A percentile compares a stretch with the other conserved stretches of the same genome.
These are phyloP conservation scores for Apostasia ramifera DNA, from an alignment of 106 monocot genomes.

Conservation along the genomic window DNA sequence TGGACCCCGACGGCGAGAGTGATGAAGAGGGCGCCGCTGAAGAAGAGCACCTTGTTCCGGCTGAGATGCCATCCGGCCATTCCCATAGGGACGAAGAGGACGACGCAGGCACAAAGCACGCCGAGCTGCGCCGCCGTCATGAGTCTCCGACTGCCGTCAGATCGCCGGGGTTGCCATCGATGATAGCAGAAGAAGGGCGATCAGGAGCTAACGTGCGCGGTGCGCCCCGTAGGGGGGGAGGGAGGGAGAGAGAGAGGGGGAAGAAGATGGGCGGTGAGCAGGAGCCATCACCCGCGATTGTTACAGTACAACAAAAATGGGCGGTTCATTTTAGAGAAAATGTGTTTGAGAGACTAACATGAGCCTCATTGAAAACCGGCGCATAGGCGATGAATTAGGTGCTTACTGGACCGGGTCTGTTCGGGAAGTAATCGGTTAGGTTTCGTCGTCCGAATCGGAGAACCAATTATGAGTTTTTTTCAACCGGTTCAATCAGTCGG, in stretches of 20 bases:
- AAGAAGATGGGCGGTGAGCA: not conserved
- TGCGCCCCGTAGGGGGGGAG: not conserved
- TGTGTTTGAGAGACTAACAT: no score
- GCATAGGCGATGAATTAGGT: no score
- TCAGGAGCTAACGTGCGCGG: not conserved
- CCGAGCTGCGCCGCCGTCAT: constrained; percentile 47
- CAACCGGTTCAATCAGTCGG: no score
- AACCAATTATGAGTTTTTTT: no score
- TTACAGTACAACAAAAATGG: not conserved
- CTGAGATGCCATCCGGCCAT: constrained; percentile 70
- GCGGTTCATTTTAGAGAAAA: no score
- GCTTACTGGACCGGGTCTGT: no score
- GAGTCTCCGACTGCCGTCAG: not conserved
- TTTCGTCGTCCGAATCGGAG: no score
- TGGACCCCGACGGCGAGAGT: constrained; percentile 68
- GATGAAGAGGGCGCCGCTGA: constrained; percentile 69
- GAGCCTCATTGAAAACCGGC: no score
- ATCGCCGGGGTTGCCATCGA: not conserved
- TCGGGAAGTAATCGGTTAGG: no score
- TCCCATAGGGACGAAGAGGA: constrained; percentile 73
- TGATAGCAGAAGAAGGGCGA: not conserved
- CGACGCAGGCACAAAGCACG: constrained; percentile 50
- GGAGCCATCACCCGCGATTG: constrained; percentile 3
- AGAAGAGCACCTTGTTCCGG: constrained; percentile 84
- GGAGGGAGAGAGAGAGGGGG: not conserved